These are phyloP conservation scores for Cladorrhinum sp. DNA, from an alignment of 2,329 filamentous ascomycete genomes.

Conservation along the genomic window DNA sequence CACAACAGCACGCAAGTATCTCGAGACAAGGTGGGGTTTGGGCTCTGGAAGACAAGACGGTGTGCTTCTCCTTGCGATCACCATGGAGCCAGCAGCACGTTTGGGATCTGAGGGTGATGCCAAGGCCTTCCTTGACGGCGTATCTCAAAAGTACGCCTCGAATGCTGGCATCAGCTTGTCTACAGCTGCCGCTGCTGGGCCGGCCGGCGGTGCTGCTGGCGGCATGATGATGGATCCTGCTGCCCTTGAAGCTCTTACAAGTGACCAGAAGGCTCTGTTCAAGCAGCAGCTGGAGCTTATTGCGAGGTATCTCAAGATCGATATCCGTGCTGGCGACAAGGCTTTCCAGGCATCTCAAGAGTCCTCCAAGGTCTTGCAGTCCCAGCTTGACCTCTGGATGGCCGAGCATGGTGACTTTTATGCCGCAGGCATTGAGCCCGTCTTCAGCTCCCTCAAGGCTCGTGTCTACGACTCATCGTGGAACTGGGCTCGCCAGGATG, in stretches of 20 bases:
- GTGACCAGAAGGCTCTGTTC: conserved; percentile 92
- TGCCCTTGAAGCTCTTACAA: conserved; percentile 92
- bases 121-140: conserved; percentile 86
- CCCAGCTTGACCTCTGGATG: conserved; percentile 91
- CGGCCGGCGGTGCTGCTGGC: conserved; percentile 64
- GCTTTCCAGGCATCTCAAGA: conserved; percentile 81
- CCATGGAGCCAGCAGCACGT: conserved; percentile 86
- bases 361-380: conserved; percentile 82
- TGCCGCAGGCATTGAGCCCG: conserved; percentile 87
- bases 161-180: conserved; percentile 81
- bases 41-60: conserved; percentile 86
- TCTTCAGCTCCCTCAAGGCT: conserved; percentile 90
- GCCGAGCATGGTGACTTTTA: conserved; percentile 97
- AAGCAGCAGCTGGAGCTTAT: conserved; percentile 97
- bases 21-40: conserved; percentile 91
- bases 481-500: conserved; percentile 99
- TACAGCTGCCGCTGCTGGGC: conserved; percentile 70
- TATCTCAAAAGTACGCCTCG: conserved; percentile 84
- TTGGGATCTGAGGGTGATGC: conserved; percentile 86
- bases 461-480: conserved; percentile 96
- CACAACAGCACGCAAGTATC: conserved; percentile 88
- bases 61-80: conserved; percentile 81
- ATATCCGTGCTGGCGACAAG: conserved; percentile 94
- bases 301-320: conserved; percentile 94
- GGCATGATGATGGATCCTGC: conserved; percentile 99